phyloP scores from a whole-genome alignment of 257 asterid species.

The Ilex asprella region DNA sequence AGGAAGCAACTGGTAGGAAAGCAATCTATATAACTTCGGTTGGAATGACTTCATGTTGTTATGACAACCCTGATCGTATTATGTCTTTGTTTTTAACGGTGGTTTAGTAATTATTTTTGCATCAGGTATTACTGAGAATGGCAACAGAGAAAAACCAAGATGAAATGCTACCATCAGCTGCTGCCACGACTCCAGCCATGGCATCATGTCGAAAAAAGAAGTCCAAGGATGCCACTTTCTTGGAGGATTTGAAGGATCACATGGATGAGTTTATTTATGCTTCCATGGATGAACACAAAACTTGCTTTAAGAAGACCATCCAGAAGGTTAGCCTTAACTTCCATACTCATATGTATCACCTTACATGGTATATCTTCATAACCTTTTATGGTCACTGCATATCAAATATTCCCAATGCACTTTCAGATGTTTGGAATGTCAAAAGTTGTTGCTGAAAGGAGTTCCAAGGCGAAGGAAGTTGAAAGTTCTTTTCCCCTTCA shows the following conservation, averaged over 20 bases:
- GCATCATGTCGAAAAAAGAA: slow-evolving; percentile 79
- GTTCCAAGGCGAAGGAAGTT: slow-evolving; percentile 48
- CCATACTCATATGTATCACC: neutral
- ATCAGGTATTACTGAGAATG: slow-evolving; percentile 23
- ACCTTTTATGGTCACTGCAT: slow-evolving; percentile 1
- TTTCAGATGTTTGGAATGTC: slow-evolving; percentile 91
- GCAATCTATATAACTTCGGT: no score
- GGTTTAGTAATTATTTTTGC: no score
- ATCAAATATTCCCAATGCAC: neutral
- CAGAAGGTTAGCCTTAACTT: slow-evolving; percentile 74
- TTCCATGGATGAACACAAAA: slow-evolving; percentile 91
- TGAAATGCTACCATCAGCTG: slow-evolving; percentile 30
- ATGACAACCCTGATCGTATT: no score
- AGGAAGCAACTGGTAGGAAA: no score
- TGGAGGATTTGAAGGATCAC: slow-evolving; percentile 79
- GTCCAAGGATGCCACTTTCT: slow-evolving; percentile 51
- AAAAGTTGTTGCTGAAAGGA: slow-evolving; percentile 73
- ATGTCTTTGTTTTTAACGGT: no score
- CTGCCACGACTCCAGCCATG: slow-evolving; percentile 39
- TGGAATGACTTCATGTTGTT: no score
- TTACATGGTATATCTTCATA: no score
- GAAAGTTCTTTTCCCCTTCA: slow-evolving; percentile 76
- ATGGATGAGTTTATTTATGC: slow-evolving; percentile 81
- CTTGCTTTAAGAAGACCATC: slow-evolving; percentile 83
- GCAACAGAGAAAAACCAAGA: slow-evolving; percentile 26